Percentiles rank a stretch among this genome's conserved stretches.
Evolutionary conservation across 257 asterid genomes (phyloP).

Genomic region (Solanum chaucha): DNA sequence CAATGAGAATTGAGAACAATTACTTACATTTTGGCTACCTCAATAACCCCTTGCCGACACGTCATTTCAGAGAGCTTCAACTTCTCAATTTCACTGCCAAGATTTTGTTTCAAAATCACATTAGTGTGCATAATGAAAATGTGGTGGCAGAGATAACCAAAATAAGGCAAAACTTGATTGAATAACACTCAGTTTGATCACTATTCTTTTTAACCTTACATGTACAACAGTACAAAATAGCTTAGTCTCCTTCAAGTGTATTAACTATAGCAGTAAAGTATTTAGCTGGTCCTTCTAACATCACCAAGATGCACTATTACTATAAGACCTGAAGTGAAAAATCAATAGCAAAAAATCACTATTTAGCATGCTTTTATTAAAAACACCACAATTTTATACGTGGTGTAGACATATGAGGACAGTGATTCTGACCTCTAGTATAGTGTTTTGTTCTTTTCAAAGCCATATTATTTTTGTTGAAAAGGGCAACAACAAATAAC

Average conservation of each 20-base stretch:
- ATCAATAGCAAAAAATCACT: neutral
- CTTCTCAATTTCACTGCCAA: constrained; percentile 78
- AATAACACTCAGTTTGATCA: neutral
- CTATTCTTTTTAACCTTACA: neutral
- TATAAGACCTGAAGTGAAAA: neutral
- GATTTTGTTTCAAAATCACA: neutral
- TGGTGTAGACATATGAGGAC: neutral
- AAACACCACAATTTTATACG: neutral
- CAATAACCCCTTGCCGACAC: constrained; percentile 87
- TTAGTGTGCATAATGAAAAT: constrained; percentile 1
- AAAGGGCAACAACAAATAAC: neutral
- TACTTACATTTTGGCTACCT: constrained; percentile 92
- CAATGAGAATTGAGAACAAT: constrained; percentile 1
- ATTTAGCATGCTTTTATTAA: neutral
- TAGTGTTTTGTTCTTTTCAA: neutral
- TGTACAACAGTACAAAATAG: neutral
- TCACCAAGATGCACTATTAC: neutral
- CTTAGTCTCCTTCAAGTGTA: neutral
- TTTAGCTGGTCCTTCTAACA: neutral
- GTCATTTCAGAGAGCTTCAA: constrained; percentile 92
- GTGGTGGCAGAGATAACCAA: neutral
- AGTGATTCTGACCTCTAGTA: neutral
- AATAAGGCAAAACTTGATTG: neutral
- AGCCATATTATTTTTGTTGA: neutral
- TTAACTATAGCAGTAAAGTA: neutral